phyloP scores from a whole-genome alignment of 345 rosid genomes.

The Viola odorata region DNA sequence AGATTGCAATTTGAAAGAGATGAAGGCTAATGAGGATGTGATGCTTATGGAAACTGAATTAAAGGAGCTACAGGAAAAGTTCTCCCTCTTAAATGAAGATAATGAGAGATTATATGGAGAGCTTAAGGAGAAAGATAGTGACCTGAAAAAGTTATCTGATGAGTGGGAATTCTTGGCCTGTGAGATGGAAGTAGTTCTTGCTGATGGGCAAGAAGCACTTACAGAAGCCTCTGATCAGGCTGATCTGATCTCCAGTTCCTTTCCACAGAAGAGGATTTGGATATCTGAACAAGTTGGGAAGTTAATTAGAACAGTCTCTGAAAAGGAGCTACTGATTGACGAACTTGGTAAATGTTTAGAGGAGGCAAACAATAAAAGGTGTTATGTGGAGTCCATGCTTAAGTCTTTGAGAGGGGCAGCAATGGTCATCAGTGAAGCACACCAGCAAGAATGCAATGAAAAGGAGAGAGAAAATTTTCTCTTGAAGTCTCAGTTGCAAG shows the following conservation, averaged over 20 bases:
- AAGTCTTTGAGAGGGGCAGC: conserved; percentile 84
- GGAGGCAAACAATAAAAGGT: conserved; percentile 63
- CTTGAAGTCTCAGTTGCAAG: conserved; percentile 50
- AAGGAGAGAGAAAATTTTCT: conserved; percentile 55
- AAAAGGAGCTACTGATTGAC: conserved; percentile 69
- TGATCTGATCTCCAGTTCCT: conserved; percentile 51
- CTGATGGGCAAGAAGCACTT: conserved; percentile 61
- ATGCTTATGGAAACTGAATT: conserved; percentile 44
- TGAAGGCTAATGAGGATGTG: conserved; percentile 35
- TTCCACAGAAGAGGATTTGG: conserved; percentile 77
- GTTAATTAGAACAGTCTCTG: conserved; percentile 53
- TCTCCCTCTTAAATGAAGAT: conserved; percentile 39
- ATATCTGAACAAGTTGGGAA: conserved; percentile 76
- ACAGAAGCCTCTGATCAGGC: conserved; percentile 64
- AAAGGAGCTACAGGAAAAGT: conserved; percentile 45
- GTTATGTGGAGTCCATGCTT: conserved; percentile 74
- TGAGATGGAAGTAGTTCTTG: conserved; percentile 70
- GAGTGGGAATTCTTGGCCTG: conserved; percentile 72
- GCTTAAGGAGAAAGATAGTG: conserved; percentile 57
- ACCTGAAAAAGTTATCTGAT: conserved; percentile 44
- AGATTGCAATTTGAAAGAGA: conserved; percentile 63
- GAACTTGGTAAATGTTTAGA: conserved; percentile 78
- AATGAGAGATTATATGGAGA: conserved; percentile 43
- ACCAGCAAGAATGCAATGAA: conserved; percentile 69
- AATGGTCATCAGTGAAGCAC: conserved; percentile 74